These are phyloP conservation scores for Taphrina confusa DNA, from an alignment of 1,139 yeast species.

Conservation along the genomic window DNA sequence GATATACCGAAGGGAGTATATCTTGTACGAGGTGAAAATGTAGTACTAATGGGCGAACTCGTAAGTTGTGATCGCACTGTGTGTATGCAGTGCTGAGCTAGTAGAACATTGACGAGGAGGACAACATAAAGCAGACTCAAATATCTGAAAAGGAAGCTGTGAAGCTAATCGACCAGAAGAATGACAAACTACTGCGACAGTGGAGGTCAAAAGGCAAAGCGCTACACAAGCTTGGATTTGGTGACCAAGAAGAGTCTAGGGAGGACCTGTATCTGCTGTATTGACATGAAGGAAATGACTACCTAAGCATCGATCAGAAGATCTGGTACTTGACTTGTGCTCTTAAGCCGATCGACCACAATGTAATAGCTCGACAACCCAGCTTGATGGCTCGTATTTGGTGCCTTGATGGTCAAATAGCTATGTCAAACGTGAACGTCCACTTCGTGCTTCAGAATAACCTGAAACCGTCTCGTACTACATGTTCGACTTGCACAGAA, in stretches of 20 bases:
- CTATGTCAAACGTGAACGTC: too few relatives aligned
- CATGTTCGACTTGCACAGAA: too few relatives aligned
- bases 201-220: slow-evolving; percentile 56
- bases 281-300: too few relatives aligned
- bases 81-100: not conserved
- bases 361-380: too few relatives aligned
- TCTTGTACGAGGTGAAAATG: slow-evolving; percentile 94
- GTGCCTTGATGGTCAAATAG: too few relatives aligned
- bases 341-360: too few relatives aligned
- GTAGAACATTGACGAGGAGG: slow-evolving; percentile 78
- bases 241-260: slow-evolving; percentile 22
- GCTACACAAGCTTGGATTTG: slow-evolving; percentile 46
- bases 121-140: slow-evolving; percentile 60
- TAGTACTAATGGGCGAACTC: slow-evolving; percentile 91
- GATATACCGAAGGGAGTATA: slow-evolving; percentile 77
- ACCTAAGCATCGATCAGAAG: too few relatives aligned
- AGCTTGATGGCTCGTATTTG: too few relatives aligned
- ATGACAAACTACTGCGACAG: slow-evolving; percentile 48
- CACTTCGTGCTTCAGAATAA: too few relatives aligned
- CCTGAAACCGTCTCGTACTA: too few relatives aligned
- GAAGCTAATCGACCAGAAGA: slow-evolving; percentile 49
- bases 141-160: slow-evolving; percentile 65
- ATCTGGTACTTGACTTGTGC: too few relatives aligned
- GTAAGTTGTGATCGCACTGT: too few relatives aligned
- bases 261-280: slow-evolving; percentile 34